Evolutionary conservation across 352 stramenopile species (phyloP), one percentile per base, ranked within the genome.

Genomic region (Hyaloperonospora brassicae): DNA sequence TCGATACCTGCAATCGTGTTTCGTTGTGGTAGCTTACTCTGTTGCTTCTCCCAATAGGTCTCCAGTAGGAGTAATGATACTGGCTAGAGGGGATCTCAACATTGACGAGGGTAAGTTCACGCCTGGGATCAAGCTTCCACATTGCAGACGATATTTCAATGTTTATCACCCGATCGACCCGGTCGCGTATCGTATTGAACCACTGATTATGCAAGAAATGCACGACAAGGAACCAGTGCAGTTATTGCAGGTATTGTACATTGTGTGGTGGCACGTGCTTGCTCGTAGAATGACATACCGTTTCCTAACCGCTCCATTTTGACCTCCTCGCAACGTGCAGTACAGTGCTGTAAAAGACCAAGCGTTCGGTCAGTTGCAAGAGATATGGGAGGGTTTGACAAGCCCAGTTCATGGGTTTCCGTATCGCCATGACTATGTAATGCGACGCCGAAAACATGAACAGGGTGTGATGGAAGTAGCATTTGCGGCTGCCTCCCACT

Each of bases 101-200:
- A 74, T 94, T 11, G 50, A 79, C 1, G 75, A 92, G 22, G 82
- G 84, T 11, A 65, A 79, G 23, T 93, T 93, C 44, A 87, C 64
- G 3, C 68, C 78, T 47, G 82, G 81, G 21, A 91, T 94, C 52
- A 83, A 86, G 44, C 87, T 87, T 52, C 84, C 84, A 2, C 76
- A 73, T 17, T 93, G 82, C 41, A 69, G 72, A 27, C 80, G 86
- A 14, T 92, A 96, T 58, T 95, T 88, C 48, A 96, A 96, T 64
- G 79, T 97, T 31, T 95, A 95, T 53, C 89, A 97, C 61, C 85
- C 86, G 12, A 95, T 95, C 40, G 89, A 97, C 52, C 87, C 89
- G 2, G 89, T 97, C 51, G 87, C 87, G 13, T 97, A 96, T 51
- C 81, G 88, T 21, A 73, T 96, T 24, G 89, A 96, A 55, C 89